phyloP scores from a whole-genome alignment of 2,329 filamentous ascomycete genomes.

The Pseudocercospora crystallina region DNA sequence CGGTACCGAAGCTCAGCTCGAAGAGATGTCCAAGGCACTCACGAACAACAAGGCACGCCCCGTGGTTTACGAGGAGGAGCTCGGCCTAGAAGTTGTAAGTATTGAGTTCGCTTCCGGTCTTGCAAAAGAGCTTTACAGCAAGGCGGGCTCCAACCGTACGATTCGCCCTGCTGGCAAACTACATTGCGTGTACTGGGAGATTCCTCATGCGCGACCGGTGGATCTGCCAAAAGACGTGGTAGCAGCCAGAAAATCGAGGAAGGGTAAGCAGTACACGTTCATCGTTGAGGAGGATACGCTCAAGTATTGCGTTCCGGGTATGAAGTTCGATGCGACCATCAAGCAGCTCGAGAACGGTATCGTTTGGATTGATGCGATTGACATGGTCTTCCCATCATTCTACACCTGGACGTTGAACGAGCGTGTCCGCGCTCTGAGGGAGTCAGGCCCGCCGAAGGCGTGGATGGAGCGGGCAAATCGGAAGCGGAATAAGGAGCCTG shows the following conservation, averaged over 20 bases:
- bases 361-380: conserved; percentile 40
- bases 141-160: conserved; percentile 38
- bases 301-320: conserved; percentile 59
- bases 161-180: conserved; percentile 56
- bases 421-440: conserved; percentile 34
- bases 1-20: conserved; percentile 37
- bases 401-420: conserved; percentile 47
- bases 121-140: conserved; percentile 49
- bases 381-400: conserved; percentile 44
- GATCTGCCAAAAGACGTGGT: conserved; percentile 26
- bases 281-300: conserved; percentile 66
- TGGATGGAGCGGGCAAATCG: conserved; percentile 27
- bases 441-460: conserved; percentile 28
- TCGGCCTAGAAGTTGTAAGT: conserved; percentile 61
- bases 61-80: conserved; percentile 50
- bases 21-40: conserved; percentile 19
- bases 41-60: conserved; percentile 3
- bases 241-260: conserved; percentile 29
- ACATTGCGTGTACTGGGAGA: conserved; percentile 51
- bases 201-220: conserved; percentile 37
- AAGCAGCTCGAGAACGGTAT: conserved; percentile 32
- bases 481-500: conserved; percentile 12
- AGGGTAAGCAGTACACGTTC: conserved; percentile 56
- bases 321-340: conserved; percentile 45
- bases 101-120: conserved; percentile 51